Evolutionary conservation across 2,329 filamentous ascomycete genomes (phyloP), one percentile per base, ranked within the genome.

Genomic region (Raffaelea deltoideospora): DNA sequence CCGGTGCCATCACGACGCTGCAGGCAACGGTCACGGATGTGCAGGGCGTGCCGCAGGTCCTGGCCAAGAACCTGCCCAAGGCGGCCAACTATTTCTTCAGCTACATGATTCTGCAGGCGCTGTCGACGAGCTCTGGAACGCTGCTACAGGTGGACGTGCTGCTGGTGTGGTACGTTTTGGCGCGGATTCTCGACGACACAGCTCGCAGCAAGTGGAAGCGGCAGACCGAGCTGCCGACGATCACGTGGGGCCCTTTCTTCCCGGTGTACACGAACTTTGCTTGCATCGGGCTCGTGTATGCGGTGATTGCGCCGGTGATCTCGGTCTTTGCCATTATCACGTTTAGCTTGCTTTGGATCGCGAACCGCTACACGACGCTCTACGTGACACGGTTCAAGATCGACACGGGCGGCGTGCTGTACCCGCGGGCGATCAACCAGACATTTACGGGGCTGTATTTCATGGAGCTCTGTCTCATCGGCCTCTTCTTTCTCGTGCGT

Each of bases 61-160:
- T 98, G 21, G 88, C 88, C 0, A 55, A 64, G 10, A 90, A 87
- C 41, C 62, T 98, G 5, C 90, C 90, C 2, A 81, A 75, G 47
- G 79, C 87, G 0, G 81, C 85, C 47, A 94, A 95, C 53, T 98
- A 96, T 57, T 98, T 96, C 64, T 96, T 95, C 65, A 88, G 85
- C 1, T 98, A 98, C 68, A 87, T 98, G 76, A 79, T 95, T 52
- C 76, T 98, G 10, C 90, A 96, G 50, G 85, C 87, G 1, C 67
- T 96, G 48, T 86, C 84, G 43, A 86, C 84, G 43, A 94, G 86
- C 54, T 88, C 88, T 1, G 86, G 82, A 54, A 88, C 84, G 1
- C 64, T 96, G 4, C 63, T 95, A 11, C 90, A 96, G 50, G 71
- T 93, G 19, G 75, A 73, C n/a, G 72, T 76, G 4, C 67, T 98